These are phyloP conservation scores for Botryotinia convoluta DNA, from an alignment of 2,329 filamentous ascomycete genomes.

Conservation along the genomic window DNA sequence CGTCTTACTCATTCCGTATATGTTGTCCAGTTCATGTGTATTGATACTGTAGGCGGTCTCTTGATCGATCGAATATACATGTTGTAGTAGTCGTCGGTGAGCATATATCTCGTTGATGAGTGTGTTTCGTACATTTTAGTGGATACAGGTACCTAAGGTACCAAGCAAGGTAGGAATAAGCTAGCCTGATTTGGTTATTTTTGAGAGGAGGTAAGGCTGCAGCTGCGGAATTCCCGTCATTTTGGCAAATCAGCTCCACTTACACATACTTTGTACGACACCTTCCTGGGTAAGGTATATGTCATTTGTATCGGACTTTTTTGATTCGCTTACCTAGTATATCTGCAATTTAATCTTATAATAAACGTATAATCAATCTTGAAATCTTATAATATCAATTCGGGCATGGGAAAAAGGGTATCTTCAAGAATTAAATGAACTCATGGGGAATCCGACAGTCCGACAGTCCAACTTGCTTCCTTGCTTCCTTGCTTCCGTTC, in stretches of 20 bases:
- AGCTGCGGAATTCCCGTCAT: background rate
- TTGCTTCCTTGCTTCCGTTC: background rate
- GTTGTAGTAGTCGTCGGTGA: background rate
- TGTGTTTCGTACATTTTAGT: background rate
- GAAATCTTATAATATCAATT: background rate
- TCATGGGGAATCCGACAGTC: background rate
- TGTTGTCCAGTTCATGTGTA: background rate
- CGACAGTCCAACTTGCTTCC: background rate
- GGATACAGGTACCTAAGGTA: too few relatives aligned
- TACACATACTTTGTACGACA: background rate
- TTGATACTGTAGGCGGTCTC: background rate
- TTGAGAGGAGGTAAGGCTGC: background rate
- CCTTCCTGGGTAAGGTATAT: background rate
- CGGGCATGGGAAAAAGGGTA: background rate
- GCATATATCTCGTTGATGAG: background rate
- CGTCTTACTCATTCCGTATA: slow-evolving; percentile 1
- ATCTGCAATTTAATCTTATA: slow-evolving; percentile 8
- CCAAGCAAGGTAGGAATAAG: background rate
- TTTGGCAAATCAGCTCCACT: slow-evolving; percentile 1
- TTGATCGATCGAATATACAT: background rate
- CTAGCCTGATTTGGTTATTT: background rate
- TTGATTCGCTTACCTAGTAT: background rate
- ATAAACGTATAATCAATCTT: background rate
- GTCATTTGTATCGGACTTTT: background rate
- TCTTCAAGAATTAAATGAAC: background rate